Base-by-base conservation (phyloP, 192 early-diverging fungal species). In the Phlyctochytrium planicorne region DNA sequence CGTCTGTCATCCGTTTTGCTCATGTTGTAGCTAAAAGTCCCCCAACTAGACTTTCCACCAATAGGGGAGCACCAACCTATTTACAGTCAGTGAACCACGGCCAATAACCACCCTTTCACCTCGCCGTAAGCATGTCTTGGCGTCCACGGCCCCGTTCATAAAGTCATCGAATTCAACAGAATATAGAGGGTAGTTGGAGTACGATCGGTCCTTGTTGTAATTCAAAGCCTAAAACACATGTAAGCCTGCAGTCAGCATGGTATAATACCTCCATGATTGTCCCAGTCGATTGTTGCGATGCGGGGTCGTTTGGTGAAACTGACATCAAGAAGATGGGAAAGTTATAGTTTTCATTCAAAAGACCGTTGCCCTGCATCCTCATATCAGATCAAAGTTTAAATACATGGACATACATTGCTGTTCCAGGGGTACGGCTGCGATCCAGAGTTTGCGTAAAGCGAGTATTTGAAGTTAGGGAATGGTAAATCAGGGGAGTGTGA, bases 401-500 rank as follows among this genome's bases (percentile, higher is more conserved):
- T 27, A 27, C 20, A 29, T 20, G 30, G 14, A 10, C 67, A 32
- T 81, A 91, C 90, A 6, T 74, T 77, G 31, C 88, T 87, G 53
- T 91, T 93, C 89, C 89, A 93, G 14, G 72, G 34, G 59, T 91
- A 87, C 53, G 76, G 77, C 24, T 68, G 25, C 17, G 17, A 34
- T 1, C 67, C 59, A 2, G 76, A 53, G 40, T 83, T 80, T 20
- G 80, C 84, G 71, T 91, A 91, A 17, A 90, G 80, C 16, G 87
- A 88, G 75, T 80, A 91, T 53, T 86, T 75, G 56, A 83, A 90
- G 63, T 89, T 90, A 6, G 91, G 90, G 66, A 86, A 90, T 4
- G 73, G 74, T 2, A 74, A 59, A 63, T 91, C 90, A 0, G 85
- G 81, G 3, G 91, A 92, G 30, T 66, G 70, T 16, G 59, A 31